A percentile compares a stretch with the other conserved stretches of the same genome.
Conservation (phyloP, 805 yeast genomes). For the Metschnikowia anglica region DNA sequence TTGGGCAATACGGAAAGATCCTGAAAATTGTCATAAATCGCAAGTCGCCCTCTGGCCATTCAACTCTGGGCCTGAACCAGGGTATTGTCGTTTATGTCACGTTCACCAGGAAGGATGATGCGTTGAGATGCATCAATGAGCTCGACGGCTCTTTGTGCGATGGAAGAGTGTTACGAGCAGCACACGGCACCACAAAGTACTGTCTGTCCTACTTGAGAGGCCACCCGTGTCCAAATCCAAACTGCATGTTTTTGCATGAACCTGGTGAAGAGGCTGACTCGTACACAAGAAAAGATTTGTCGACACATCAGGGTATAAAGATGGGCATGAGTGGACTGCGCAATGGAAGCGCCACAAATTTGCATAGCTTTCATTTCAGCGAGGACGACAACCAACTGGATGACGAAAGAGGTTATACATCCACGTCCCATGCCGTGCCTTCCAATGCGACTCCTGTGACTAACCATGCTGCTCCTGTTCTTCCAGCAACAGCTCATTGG, state of each 20-base stretch:
- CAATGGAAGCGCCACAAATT: constrained; percentile 15
- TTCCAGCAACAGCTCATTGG: constrained; percentile 55
- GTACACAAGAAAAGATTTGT: constrained; percentile 83
- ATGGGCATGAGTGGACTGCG: constrained; percentile 47
- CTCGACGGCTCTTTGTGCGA: constrained; percentile 92
- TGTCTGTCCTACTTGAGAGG: constrained; percentile 96
- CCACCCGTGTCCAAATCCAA: constrained; percentile 95
- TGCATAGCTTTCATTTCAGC: constrained; percentile 13
- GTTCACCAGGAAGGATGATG: constrained; percentile 90
- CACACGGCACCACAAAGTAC: constrained; percentile 97
- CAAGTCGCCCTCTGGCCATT: constrained; percentile 48
- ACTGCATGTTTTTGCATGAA: constrained; percentile 98
- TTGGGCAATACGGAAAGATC: constrained; percentile 98
- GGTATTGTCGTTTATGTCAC: constrained; percentile 97
- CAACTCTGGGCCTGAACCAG: constrained; percentile 47
- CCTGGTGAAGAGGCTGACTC: constrained; percentile 99
- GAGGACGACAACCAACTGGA: constrained; percentile 17
- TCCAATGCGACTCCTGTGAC: constrained; percentile 11
- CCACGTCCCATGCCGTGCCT: constrained; percentile 4
- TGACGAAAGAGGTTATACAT: constrained; percentile 10
- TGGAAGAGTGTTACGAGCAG: constrained; percentile 86
- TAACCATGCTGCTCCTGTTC: constrained; percentile 37
- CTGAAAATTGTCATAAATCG: constrained; percentile 90
- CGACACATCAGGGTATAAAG: constrained; percentile 69
- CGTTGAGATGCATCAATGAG: constrained; percentile 87